Evolutionary conservation across 805 yeast species (phyloP).

Genomic region (Phaffomyces antillensis): DNA sequence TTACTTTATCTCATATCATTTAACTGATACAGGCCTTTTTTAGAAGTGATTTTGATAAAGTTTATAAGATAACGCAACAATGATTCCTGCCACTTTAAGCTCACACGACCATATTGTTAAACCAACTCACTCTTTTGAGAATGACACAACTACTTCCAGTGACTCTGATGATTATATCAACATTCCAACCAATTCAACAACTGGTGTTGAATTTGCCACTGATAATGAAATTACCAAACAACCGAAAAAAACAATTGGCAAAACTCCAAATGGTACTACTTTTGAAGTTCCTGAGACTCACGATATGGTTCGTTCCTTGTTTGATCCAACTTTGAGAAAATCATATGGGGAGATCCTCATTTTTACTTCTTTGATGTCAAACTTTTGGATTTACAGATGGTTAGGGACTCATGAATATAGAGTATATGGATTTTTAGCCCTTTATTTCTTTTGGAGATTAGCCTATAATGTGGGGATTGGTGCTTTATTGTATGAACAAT

Average conservation of each 20-base stretch:
- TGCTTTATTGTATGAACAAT: constrained; percentile 54
- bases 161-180: not conserved
- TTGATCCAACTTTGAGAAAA: constrained; percentile 69
- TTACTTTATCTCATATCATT: too few species aligned
- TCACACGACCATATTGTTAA: too few species aligned
- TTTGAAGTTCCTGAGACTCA: constrained; percentile 48
- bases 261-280: constrained; percentile 23
- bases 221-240: too few species aligned
- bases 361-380: constrained; percentile 34
- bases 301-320: constrained; percentile 76
- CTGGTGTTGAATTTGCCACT: too few species aligned
- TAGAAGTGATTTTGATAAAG: too few species aligned
- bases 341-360: constrained; percentile 60
- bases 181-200: not conserved
- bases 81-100: too few species aligned
- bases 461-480: constrained; percentile 82
- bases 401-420: constrained; percentile 16
- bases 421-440: constrained; percentile 33
- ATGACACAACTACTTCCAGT: not conserved
- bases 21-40: too few species aligned
- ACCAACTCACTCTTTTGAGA: not conserved
- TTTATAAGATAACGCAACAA: too few species aligned
- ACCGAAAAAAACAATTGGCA: constrained; percentile 9
- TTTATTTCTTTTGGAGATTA: constrained; percentile 69
- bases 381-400: constrained; percentile 27